phyloP scores from a whole-genome alignment of 257 asterid genomes.

The Rhazya stricta region DNA sequence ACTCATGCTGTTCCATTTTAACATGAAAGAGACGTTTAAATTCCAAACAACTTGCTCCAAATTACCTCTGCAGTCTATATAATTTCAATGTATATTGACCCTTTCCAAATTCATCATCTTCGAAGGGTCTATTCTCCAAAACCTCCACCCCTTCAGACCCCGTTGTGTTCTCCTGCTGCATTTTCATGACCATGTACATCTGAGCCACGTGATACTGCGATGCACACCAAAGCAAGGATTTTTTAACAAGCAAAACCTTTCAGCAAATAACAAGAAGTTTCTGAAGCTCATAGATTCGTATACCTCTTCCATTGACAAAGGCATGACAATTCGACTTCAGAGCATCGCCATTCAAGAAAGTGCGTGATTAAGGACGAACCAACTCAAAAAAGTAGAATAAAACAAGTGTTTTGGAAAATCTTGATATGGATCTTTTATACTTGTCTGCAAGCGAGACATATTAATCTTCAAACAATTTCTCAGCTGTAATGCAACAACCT shows the following conservation, averaged over 20 bases:
- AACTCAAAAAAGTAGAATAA: neutral
- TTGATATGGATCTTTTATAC: neutral
- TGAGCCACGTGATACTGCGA: constrained; percentile 86
- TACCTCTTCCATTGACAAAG: constrained; percentile 88
- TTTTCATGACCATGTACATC: constrained; percentile 84
- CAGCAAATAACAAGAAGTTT: neutral
- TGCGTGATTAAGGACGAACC: constrained; percentile 44
- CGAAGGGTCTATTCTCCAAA: constrained; percentile 73
- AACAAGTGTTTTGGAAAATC: neutral
- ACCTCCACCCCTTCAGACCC: constrained; percentile 92
- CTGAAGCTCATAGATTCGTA: neutral
- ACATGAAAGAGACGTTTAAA: neutral
- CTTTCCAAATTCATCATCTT: constrained; percentile 62
- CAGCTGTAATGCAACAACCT: neutral
- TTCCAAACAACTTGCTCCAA: constrained; percentile 1
- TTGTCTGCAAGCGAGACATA: neutral
- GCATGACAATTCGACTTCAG: constrained; percentile 83
- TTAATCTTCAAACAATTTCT: neutral
- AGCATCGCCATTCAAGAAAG: constrained; percentile 26
- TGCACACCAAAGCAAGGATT: neutral
- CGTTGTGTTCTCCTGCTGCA: constrained; percentile 76
- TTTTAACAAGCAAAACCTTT: neutral
- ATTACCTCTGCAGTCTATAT: constrained; percentile 70
- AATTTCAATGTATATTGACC: constrained; percentile 76
- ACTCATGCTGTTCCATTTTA: neutral